These are phyloP conservation scores for Diaporthe eres DNA, from an alignment of 2,329 filamentous ascomycete genomes.

Conservation along the genomic window DNA sequence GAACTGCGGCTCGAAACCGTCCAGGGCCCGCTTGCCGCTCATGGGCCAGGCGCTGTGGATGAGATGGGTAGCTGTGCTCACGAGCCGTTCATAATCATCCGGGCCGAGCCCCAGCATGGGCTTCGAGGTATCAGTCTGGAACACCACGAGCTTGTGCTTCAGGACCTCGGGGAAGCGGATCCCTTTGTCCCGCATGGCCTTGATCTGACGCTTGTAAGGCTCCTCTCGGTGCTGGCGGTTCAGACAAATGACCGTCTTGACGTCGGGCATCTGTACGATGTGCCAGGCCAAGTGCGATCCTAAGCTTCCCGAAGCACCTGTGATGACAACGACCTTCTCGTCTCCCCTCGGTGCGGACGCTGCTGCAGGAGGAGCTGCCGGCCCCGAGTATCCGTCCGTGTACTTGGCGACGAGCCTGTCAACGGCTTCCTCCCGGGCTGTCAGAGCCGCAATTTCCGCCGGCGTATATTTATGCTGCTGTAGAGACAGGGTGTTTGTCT, in stretches of 20 bases:
- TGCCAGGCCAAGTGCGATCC: slow-evolving; percentile 50
- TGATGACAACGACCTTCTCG: slow-evolving; percentile 52
- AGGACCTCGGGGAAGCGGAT: slow-evolving; percentile 41
- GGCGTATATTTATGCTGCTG: not conserved
- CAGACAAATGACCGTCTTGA: slow-evolving; percentile 57
- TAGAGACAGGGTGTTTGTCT: not conserved
- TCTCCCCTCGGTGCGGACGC: not conserved
- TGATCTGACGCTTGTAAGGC: not conserved
- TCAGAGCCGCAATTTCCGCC: not conserved
- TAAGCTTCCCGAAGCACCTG: slow-evolving; percentile 56
- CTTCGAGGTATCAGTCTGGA: slow-evolving; percentile 58
- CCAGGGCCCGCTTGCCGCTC: slow-evolving; percentile 56
- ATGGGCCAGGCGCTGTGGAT: slow-evolving; percentile 63
- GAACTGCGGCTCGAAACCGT: slow-evolving; percentile 59
- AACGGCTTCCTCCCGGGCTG: not conserved
- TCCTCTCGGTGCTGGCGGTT: slow-evolving; percentile 59
- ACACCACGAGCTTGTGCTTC: slow-evolving; percentile 55
- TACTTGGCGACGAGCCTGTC: slow-evolving; percentile 27
- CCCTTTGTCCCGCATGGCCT: not conserved
- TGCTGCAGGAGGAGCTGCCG: not conserved
- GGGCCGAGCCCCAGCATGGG: slow-evolving; percentile 58
- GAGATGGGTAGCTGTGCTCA: slow-evolving; percentile 21
- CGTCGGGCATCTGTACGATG: slow-evolving; percentile 49
- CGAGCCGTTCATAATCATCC: slow-evolving; percentile 54
- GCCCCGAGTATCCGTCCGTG: slow-evolving; percentile 46